Conservation (phyloP, 805 yeast species). For the Dipodascopsis uninucleata region DNA sequence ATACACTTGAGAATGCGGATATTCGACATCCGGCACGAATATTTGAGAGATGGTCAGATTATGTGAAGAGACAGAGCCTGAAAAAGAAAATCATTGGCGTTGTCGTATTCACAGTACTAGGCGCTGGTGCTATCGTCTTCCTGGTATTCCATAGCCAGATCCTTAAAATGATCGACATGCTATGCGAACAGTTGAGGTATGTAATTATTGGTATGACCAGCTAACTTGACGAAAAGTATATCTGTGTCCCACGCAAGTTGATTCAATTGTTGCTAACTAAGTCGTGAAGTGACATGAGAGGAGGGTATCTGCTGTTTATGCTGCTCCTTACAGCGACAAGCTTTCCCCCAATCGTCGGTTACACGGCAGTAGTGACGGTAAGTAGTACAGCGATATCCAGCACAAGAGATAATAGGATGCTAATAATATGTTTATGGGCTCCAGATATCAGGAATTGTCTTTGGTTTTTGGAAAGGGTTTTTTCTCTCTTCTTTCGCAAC, state of each 20-base stretch:
- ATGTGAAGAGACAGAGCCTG: background rate
- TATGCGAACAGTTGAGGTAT: background rate
- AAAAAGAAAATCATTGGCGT: background rate
- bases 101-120: background rate
- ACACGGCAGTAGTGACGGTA: constrained; percentile 45
- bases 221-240: no score
- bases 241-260: no score
- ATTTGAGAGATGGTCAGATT: background rate
- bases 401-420: background rate
- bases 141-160: background rate
- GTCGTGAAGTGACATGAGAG: constrained; percentile 29
- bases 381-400: background rate
- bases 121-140: background rate
- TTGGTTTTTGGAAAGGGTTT: constrained; percentile 82
- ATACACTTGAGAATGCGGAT: background rate
- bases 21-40: background rate
- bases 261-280: no score
- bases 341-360: constrained; percentile 90
- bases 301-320: constrained; percentile 45
- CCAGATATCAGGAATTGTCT: constrained; percentile 63
- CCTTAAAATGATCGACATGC: background rate
- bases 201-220: no score
- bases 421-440: constrained; percentile 54
- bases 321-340: constrained; percentile 59
- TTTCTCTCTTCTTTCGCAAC: constrained; percentile 65